Conservation (phyloP, 306 rosid species). For the Trichosanthes cucumerina region DNA sequence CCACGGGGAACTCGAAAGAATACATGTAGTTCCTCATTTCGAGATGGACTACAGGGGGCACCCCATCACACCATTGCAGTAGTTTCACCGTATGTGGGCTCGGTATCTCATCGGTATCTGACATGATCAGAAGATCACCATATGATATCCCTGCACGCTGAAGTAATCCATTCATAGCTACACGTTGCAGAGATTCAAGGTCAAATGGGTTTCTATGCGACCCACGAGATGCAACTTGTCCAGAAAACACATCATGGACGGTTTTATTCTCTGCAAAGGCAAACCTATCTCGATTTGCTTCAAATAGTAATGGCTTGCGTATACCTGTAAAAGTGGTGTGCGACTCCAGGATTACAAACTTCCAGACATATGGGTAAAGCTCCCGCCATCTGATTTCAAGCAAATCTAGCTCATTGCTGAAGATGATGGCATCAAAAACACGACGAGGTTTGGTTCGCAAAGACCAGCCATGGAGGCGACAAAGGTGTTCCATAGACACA, state of each 20-base stretch:
- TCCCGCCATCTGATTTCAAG: constrained; percentile 84
- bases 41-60: constrained; percentile 72
- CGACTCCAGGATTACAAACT: constrained; percentile 72
- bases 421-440: constrained; percentile 65
- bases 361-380: constrained; percentile 58
- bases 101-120: constrained; percentile 88
- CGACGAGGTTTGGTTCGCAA: constrained; percentile 54
- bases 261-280: constrained; percentile 51
- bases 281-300: constrained; percentile 34
- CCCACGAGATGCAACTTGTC: constrained; percentile 31
- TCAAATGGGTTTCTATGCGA: constrained; percentile 47
- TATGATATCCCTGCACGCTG: constrained; percentile 44
- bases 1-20: constrained; percentile 83
- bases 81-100: constrained; percentile 67
- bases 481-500: constrained; percentile 66
- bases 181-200: constrained; percentile 54
- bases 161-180: constrained; percentile 50
- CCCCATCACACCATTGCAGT: constrained; percentile 82
- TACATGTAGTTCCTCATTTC: constrained; percentile 81
- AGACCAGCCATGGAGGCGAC: constrained; percentile 83
- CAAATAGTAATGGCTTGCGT: constrained; percentile 55
- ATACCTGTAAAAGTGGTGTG: constrained; percentile 81
- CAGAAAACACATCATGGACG: constrained; percentile 36
- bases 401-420: constrained; percentile 83
- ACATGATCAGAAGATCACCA: constrained; percentile 66